phyloP scores from a whole-genome alignment of 306 rosid species.

The Malus sylvestris region DNA sequence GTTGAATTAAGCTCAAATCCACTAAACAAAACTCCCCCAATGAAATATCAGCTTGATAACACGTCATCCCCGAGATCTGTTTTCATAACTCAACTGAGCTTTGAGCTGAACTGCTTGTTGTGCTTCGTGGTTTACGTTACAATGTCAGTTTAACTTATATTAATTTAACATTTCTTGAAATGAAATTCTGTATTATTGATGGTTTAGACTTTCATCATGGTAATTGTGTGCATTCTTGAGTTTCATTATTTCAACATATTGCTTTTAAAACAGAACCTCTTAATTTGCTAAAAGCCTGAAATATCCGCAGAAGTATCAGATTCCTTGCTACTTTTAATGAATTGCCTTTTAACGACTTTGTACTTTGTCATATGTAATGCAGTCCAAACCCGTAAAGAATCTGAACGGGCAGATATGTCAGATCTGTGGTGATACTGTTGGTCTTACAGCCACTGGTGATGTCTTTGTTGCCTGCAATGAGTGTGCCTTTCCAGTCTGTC shows the following conservation, averaged over 20 bases:
- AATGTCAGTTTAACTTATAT: not conserved
- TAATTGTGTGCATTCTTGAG: not conserved
- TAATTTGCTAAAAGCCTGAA: not conserved
- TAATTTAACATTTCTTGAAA: not conserved
- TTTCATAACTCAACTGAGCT: not conserved
- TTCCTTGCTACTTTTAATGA: not conserved
- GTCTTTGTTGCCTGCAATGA: conserved; percentile 95
- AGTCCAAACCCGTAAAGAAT: conserved; percentile 78
- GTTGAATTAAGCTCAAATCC: not conserved
- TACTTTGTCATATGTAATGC: conserved; percentile 17
- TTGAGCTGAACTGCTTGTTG: not conserved
- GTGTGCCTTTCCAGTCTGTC: conserved; percentile 94
- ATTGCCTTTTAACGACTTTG: not conserved
- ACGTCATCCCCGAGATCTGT: not conserved
- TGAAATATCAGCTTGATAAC: not conserved
- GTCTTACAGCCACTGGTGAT: conserved; percentile 65
- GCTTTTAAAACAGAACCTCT: not conserved
- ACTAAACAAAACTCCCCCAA: not conserved
- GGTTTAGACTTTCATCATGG: not conserved
- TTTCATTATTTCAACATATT: not conserved
- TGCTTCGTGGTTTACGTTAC: not conserved
- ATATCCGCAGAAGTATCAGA: not conserved
- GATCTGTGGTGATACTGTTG: conserved; percentile 87
- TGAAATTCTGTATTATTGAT: not conserved
- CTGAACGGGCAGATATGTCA: conserved; percentile 82